Evolutionary conservation across 2,329 filamentous ascomycete species (phyloP).

Genomic region (Hymenoscyphus linearis): DNA sequence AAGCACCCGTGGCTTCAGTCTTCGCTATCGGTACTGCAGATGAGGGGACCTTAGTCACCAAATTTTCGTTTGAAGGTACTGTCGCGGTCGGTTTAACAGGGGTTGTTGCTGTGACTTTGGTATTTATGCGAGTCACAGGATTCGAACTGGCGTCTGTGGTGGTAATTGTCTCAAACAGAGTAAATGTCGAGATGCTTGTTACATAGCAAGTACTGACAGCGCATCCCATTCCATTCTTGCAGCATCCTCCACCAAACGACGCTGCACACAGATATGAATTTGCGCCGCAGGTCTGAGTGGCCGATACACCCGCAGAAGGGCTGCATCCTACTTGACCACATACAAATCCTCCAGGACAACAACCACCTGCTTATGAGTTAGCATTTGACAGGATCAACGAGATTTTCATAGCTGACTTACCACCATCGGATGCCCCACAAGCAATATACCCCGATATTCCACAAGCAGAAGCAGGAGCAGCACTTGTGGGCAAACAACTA

Average conservation of each 20-base stretch:
- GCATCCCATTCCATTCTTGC: slow-evolving; percentile 45
- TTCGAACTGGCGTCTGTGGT: slow-evolving; percentile 39
- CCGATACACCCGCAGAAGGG: slow-evolving; percentile 39
- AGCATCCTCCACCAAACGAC: slow-evolving; percentile 49
- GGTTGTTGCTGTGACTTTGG: slow-evolving; percentile 34
- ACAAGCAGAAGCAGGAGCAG: slow-evolving; percentile 22
- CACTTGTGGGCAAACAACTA: slow-evolving; percentile 36
- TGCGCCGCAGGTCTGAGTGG: slow-evolving; percentile 39
- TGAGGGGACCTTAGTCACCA: slow-evolving; percentile 21
- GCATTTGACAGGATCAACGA: slow-evolving; percentile 12
- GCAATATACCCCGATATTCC: slow-evolving; percentile 23
- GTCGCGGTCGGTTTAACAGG: slow-evolving; percentile 31
- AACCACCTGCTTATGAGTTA: slow-evolving; percentile 24
- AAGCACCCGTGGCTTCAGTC: slow-evolving; percentile 28
- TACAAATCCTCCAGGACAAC: slow-evolving; percentile 40
- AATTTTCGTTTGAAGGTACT: slow-evolving; percentile 3
- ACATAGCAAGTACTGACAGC: slow-evolving; percentile 43
- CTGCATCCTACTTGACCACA: slow-evolving; percentile 43
- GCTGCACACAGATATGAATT: slow-evolving; percentile 45
- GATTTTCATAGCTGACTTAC: slow-evolving; percentile 22
- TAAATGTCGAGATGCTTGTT: slow-evolving; percentile 41
- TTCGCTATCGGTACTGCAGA: slow-evolving; percentile 21
- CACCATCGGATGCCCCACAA: slow-evolving; percentile 27
- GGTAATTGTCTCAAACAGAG: slow-evolving; percentile 40
- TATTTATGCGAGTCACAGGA: slow-evolving; percentile 37